Base-by-base conservation (phyloP, 2,329 filamentous ascomycete species). In the Curvularia sp. region DNA sequence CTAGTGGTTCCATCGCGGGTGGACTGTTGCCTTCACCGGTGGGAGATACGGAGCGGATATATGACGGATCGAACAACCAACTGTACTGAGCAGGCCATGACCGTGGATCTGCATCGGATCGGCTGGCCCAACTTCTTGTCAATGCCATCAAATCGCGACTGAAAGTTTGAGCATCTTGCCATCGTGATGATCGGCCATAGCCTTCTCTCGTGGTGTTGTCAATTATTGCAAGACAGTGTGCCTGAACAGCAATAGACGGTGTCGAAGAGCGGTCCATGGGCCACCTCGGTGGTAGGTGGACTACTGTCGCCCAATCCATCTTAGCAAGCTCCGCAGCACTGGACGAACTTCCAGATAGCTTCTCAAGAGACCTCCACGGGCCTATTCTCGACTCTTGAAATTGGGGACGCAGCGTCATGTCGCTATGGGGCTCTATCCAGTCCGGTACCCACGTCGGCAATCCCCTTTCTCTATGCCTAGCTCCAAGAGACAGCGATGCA, bases 401-500 rank as follows among this genome's bases (percentile, higher is more conserved):
- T 31, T 60, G 60, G 15, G 47, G 47, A 31, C 44, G 55, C 5
- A 63, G n/a, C 1, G 49, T 57, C 1, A 50, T 47, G 13, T 60
- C 49, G n/a, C 39, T 53, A 3, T 33, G 35, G 2, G 43, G 52
- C 12, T 55, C 53, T 10, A 33, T 49, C 60, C 60, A 63, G n/a
- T 63, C 52, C 1, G 60, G 60, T 12, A 58, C 60, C 60, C 60
- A 63, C n/a, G 60, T 61, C 5, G 60, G 60, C 3, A 63, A 38
- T 8, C 30, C 0, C 15, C 22, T 39, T 6, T 47, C 39, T 10
- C 31, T 6, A 8, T 57, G 44, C 35, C 48, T 52, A 2, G 18
- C 7, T 7, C 41, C 38, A 24, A 53, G 57, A 15, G 58, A 56
- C 22, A 42, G 31, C 13, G 53, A 53, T 9, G 60, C 60, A 24